Conservation (phyloP, 208 protist genomes). For the Crithidia thermophila region DNA sequence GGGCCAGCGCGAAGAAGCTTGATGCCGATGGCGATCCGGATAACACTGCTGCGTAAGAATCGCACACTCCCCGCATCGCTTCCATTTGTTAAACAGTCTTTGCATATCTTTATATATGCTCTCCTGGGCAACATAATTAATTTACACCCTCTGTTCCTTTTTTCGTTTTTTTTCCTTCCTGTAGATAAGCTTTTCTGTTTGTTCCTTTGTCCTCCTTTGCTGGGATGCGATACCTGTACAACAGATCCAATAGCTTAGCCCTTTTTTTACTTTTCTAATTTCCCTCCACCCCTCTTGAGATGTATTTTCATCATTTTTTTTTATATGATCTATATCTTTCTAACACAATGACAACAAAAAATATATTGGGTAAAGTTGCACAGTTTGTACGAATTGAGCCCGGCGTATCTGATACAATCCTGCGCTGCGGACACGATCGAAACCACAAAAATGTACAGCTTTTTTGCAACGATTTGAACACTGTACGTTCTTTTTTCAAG, state of each 20-base stretch:
- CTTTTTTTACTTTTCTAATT: conserved; percentile 29
- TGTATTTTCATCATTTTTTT: conserved; percentile 26
- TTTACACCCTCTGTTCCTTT: conserved; percentile 13
- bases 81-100: conserved; percentile 13
- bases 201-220: conserved; percentile 21
- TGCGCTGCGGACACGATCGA: conserved; percentile 1
- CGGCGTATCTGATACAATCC: conserved; percentile 5
- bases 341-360: conserved; percentile 10
- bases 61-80: not conserved
- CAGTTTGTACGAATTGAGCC: conserved; percentile 9
- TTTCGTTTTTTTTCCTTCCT: conserved; percentile 19
- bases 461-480: conserved; percentile 12
- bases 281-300: conserved; percentile 8
- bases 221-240: conserved; percentile 3
- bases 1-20: conserved; percentile 52
- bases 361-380: conserved; percentile 20
- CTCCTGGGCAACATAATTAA: conserved; percentile 8
- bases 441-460: conserved; percentile 6
- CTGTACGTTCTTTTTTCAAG: conserved; percentile 18
- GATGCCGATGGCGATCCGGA: conserved; percentile 58
- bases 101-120: conserved; percentile 2
- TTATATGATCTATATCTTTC: not conserved
- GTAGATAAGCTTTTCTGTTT: conserved; percentile 24
- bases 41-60: conserved; percentile 19
- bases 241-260: conserved; percentile 8